These are phyloP conservation scores for Diplodia sapinea DNA, from an alignment of 2,329 filamentous ascomycete species.

Conservation along the genomic window DNA sequence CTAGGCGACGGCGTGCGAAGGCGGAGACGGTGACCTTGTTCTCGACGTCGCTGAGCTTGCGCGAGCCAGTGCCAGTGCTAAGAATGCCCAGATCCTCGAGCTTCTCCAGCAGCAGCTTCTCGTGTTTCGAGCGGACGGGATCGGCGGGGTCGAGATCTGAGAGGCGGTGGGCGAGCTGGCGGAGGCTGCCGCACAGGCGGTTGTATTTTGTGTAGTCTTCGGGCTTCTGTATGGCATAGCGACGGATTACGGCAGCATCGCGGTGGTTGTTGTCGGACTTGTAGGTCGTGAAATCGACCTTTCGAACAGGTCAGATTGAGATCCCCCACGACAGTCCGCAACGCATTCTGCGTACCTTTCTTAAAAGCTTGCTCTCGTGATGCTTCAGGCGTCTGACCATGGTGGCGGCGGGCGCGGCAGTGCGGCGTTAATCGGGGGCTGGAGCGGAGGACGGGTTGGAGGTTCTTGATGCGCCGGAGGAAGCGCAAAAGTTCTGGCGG, in stretches of 20 bases:
- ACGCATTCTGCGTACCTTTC: no score
- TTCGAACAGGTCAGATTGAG: constrained; percentile 64
- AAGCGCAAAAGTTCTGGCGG: neutral
- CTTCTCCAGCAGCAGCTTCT: constrained; percentile 87
- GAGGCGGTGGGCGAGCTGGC: constrained; percentile 87
- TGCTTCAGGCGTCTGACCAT: constrained; percentile 77
- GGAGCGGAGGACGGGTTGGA: neutral
- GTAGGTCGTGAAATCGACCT: constrained; percentile 94
- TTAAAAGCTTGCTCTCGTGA: constrained; percentile 66
- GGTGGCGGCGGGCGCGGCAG: neutral
- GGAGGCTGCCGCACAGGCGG: constrained; percentile 66
- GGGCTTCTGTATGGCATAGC: constrained; percentile 90
- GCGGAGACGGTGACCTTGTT: constrained; percentile 86
- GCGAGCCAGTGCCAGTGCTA: constrained; percentile 65
- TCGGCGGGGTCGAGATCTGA: constrained; percentile 80
- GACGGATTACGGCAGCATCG: constrained; percentile 76
- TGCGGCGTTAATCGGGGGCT: neutral
- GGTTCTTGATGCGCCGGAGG: neutral
- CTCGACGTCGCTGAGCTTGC: constrained; percentile 74
- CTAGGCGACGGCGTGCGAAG: constrained; percentile 81
- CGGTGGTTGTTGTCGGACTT: constrained; percentile 87
- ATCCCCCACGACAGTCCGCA: constrained; percentile 54
- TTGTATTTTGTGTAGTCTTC: constrained; percentile 74
- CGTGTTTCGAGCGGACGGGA: constrained; percentile 79
- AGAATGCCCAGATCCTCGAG: constrained; percentile 91